Percentiles rank a stretch among this genome's conserved stretches.
Conservation (phyloP, 2,329 filamentous ascomycete genomes). For the Fusarium humuli region DNA sequence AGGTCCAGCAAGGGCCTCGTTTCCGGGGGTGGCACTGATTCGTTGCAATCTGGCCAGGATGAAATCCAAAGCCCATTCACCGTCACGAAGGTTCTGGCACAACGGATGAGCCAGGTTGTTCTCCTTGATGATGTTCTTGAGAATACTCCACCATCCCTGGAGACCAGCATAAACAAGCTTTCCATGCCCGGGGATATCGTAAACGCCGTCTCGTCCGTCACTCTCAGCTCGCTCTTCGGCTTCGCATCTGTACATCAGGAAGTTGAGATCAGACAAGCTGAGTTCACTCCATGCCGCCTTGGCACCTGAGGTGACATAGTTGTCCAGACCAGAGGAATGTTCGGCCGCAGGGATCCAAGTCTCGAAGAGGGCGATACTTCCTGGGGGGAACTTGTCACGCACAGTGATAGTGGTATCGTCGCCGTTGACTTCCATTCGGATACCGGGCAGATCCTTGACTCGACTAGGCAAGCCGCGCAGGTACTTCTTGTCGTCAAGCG, state of each 20-base stretch:
- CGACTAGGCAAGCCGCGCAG: constrained; percentile 87
- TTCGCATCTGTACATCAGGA: constrained; percentile 90
- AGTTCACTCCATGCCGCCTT: constrained; percentile 81
- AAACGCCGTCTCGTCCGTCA: constrained; percentile 84
- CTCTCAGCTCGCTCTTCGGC: constrained; percentile 86
- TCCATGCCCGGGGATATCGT: constrained; percentile 85
- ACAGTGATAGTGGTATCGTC: constrained; percentile 84
- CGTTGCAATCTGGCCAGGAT: constrained; percentile 81
- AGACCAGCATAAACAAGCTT: constrained; percentile 92
- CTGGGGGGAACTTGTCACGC: constrained; percentile 86
- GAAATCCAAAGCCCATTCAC: constrained; percentile 93
- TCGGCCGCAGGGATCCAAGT: constrained; percentile 94
- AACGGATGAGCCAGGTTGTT: constrained; percentile 95
- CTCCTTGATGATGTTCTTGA: constrained; percentile 84
- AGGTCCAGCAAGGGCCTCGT: constrained; percentile 71
- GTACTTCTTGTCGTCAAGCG: constrained; percentile 74
- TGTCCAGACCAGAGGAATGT: constrained; percentile 84
- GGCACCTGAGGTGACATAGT: constrained; percentile 84
- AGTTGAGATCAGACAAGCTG: constrained; percentile 87
- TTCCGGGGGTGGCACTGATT: constrained; percentile 72
- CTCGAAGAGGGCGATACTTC: constrained; percentile 94
- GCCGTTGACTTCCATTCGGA: constrained; percentile 77
- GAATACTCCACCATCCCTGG: constrained; percentile 98
- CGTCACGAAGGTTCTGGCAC: constrained; percentile 91
- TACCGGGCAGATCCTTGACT: constrained; percentile 78